Evolutionary conservation across 1,284 basidiomycete species (phyloP).

Genomic region (Leccinum variabile): DNA sequence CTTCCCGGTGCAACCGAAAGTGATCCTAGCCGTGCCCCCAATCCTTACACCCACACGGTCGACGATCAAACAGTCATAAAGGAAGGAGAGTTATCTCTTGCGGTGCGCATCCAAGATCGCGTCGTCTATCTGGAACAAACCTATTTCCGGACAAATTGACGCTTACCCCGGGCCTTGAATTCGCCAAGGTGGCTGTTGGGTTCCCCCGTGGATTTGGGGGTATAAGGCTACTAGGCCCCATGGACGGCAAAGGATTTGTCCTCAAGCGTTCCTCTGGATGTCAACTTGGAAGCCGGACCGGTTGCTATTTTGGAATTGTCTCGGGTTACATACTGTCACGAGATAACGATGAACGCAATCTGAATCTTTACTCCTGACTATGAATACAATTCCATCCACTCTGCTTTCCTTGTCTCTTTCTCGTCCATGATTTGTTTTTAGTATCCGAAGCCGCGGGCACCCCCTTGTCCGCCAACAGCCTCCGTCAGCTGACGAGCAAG

Average conservation of each 20-base stretch:
- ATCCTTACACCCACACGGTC: conserved; percentile 74
- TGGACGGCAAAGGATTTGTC: neutral
- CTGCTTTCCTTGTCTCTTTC: neutral
- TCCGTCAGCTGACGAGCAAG: conserved; percentile 36
- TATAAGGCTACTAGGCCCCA: conserved; percentile 39
- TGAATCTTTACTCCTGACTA: neutral
- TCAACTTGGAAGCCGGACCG: no score
- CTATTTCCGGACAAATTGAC: neutral
- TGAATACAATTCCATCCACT: conserved; percentile 1
- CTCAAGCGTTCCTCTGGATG: neutral
- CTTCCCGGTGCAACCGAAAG: conserved; percentile 47
- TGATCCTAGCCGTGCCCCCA: conserved; percentile 61
- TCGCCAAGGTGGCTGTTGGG: conserved; percentile 82
- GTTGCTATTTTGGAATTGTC: neutral
- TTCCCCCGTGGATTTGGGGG: conserved; percentile 77
- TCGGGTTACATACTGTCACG: neutral
- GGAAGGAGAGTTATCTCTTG: conserved; percentile 65
- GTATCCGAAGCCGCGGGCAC: conserved; percentile 13
- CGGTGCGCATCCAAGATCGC: conserved; percentile 77
- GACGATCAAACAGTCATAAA: conserved; percentile 46
- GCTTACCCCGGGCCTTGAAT: conserved; percentile 48
- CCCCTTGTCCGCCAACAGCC: conserved; percentile 25
- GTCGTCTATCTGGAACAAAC: neutral
- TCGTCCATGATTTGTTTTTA: conserved; percentile 2
- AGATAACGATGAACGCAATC: neutral